phyloP scores from a whole-genome alignment of 352 stramenopile species.

The Aphanomyces astaci region DNA sequence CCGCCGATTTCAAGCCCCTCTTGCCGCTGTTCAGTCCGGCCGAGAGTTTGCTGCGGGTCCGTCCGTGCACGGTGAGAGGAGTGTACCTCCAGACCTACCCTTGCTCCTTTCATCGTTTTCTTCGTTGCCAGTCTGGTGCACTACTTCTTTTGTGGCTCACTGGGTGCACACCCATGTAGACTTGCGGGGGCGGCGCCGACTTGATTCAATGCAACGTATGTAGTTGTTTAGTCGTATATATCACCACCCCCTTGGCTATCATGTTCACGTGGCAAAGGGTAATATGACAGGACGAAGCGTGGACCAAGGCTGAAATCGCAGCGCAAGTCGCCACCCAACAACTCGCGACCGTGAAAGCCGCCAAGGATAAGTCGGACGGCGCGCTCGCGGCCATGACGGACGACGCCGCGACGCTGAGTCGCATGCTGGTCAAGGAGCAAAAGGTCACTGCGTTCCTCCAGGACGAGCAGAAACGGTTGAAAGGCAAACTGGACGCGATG shows the following conservation, averaged over 20 bases:
- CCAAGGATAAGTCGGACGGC: background rate
- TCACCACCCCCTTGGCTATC: no score
- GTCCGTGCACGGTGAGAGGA: background rate
- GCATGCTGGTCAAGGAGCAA: constrained; percentile 10
- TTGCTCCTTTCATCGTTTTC: no score
- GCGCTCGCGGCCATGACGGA: background rate
- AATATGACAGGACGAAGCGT: background rate
- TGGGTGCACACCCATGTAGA: no score
- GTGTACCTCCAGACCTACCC: background rate
- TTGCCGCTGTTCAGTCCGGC: constrained; percentile 11
- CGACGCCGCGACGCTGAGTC: background rate
- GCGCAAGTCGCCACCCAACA: background rate
- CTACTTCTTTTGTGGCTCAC: no score
- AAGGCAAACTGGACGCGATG: background rate
- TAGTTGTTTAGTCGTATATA: no score
- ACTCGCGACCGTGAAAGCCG: background rate
- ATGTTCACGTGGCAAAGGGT: no score
- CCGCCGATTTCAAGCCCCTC: constrained; percentile 3
- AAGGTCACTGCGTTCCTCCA: background rate
- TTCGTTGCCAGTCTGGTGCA: no score
- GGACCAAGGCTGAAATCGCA: background rate
- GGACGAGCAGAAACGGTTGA: constrained; percentile 3
- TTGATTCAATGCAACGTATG: constrained; percentile 5
- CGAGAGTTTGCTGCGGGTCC: background rate
- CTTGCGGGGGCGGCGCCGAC: background rate